Base-by-base conservation (phyloP, 1,284 basidiomycete species). In the Ceratobasidium sp. region DNA sequence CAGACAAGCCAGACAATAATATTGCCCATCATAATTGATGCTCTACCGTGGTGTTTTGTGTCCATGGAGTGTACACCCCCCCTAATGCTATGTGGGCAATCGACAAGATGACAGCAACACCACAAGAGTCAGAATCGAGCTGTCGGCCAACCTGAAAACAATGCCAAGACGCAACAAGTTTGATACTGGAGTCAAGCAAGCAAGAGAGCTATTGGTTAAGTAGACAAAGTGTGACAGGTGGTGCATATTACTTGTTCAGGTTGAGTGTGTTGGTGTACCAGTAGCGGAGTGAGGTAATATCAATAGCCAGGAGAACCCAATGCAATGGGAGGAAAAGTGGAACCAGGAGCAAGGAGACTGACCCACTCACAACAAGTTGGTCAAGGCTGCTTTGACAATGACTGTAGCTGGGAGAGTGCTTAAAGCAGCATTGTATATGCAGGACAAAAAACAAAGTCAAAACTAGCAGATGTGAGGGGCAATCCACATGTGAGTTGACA, bases 181-280 rank as follows among this genome's bases (percentile, higher is more conserved):
- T 5, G 4, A 69, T n/a, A 40, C 23, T 1, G 7, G 39, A 26
- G 0, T 26, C 33, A 15, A 69, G 33, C 13, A 69, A 10, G n/a
- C 67, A 12, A 56, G 67, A 53, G 9, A 69, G 67, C 67, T 51
- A 69, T 15, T 39, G 20, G 40, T 55, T 55, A 53, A 69, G 7
- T 3, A 56, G 26, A 18, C 26, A 9, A 40, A 69, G 28, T 3
- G 46, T 40, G 10, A 18, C 18, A 18, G 13, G 1, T 49, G 66
- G 46, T 49, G 23, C 42, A 2, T 3, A 44, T 4, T 28, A 5
- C 4, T 13, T 7, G 1, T 9, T 7, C 13, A 46, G 18, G n/a
- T 66, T 18, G 20, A 66, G 63, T 7, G 63, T 66, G 33, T 66
- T 23, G 28, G 63, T 23, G n/a, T 66, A 66, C 9, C 39, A 66